Base-by-base conservation (phyloP, 768 basidiomycete species). In the Panus rudis region DNA sequence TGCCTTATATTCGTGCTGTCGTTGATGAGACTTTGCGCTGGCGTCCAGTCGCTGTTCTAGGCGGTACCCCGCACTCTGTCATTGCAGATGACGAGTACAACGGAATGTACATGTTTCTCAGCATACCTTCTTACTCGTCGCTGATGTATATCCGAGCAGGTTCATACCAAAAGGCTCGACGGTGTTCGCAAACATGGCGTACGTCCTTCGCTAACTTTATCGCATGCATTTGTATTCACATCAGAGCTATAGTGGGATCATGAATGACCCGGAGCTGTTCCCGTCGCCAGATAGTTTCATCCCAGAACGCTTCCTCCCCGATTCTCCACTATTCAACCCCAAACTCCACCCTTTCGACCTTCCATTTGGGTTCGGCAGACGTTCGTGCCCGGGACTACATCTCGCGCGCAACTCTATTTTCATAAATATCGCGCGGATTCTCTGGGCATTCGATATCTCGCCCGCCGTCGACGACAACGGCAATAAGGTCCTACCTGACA, bases 11-110 rank as follows among this genome's bases (percentile, higher is more conserved):
- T 14, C 22, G 41, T 21, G 51, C 51, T 4, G 22, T 58, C 14
- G 28, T 49, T 14, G 55, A 58, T 16, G 58, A 60, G 42, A 42
- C 47, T 6, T 17, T 51, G 6, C 37, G 52, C 11, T 58, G 64
- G 66, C 52, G 48, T 32, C 64, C 59, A 8, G 48, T 57, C 0
- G 33, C 33, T 7, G 56, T 51, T 26, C 64, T 66, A 1, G 38
- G 65, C 8, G 52, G 63, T 56, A 50, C 49, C 24, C 43, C 55
- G 3, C 49, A 51, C 35, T 38, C 55, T 13, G 43, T 50, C 16
- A 49, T 45, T 3, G 49, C 26, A 19, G 51, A 52, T 16, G 51
- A 55, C 33, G 39, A 47, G 22, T 52, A 52, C 20, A 32, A 47
- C 20, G 51, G 46, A 14, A 43, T 48, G 37, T 52, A 32, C 8